Conservation (phyloP, 192 early-diverging fungal genomes). For the Coemansia sp. region DNA sequence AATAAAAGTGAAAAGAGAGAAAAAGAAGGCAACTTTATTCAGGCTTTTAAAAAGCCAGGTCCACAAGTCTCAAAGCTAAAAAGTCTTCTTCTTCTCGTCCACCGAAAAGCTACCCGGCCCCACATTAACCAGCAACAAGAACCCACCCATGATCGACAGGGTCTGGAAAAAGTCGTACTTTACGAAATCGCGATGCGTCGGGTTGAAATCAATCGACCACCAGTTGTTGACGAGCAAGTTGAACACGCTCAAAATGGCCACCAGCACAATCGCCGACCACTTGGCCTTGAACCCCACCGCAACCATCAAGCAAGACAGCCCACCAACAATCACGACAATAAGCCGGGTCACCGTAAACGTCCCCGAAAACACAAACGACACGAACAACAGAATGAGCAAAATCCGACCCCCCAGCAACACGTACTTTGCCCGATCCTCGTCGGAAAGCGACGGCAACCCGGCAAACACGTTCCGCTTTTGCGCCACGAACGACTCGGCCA, state of each 20-base stretch:
- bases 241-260: constrained; percentile 82
- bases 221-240: constrained; percentile 96
- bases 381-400: constrained; percentile 87
- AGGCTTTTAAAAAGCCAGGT: no score
- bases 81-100: constrained; percentile 97
- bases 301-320: constrained; percentile 88
- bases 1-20: no score
- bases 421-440: constrained; percentile 84
- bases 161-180: constrained; percentile 99
- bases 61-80: no score
- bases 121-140: constrained; percentile 87
- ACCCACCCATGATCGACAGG: constrained; percentile 91
- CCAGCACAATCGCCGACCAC: constrained; percentile 91
- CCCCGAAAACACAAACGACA: constrained; percentile 86
- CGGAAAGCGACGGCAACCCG: constrained; percentile 80
- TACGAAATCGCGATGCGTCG: constrained; percentile 85
- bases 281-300: constrained; percentile 98
- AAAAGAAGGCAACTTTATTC: no score
- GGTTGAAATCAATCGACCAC: constrained; percentile 82
- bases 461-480: constrained; percentile 77
- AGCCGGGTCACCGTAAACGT: constrained; percentile 70
- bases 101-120: constrained; percentile 90
- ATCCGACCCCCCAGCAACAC: constrained; percentile 90
- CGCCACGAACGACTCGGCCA: constrained; percentile 74
- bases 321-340: constrained; percentile 78